Evolutionary conservation across 768 basidiomycete species (phyloP), one percentile per base, ranked within the genome.

Genomic region (Rhodocollybia butyracea): DNA sequence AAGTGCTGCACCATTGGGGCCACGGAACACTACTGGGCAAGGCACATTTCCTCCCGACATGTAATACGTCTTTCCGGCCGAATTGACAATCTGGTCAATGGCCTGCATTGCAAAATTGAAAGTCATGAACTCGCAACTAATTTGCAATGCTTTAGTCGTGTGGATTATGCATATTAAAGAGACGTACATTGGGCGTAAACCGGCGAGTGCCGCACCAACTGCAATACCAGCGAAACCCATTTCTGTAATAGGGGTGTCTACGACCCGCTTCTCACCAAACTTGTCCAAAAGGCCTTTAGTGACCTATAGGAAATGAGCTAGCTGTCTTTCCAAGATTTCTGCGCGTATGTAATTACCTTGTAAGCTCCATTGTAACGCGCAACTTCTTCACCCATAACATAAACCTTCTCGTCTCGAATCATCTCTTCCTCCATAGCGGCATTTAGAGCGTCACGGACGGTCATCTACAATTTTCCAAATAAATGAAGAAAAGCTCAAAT

Each of bases 31-130:
- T 59, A 99, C 91, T 22, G 97, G 94, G 77, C 96, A 98, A 11
- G 94, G 91, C 17, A 98, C 95, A 66, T 94, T 98, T 60, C 97
- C 97, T 56, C 97, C 97, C 36, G 97, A 98, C 97, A 99, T 99
- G 83, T 99, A 99, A 75, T 98, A 95, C 3, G 97, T 99, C 80
- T 98, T 99, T 58, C 93, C 97, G 54, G 90, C 97, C n/a, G 97
- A 98, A 82, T 99, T 99, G 73, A 99, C 94, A 60, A 99, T 99
- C 68, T 99, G 97, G 76, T 99, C 97, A 70, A 99, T 98, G 56
- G 97, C 95, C 75, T 95, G 94, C 96, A 98, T 99, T 61, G 96
- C 96, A 70, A 99, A 98, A 81, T 99, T 98, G 81, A 96, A 98
- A 15, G 96, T 98, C 96, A 98, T 98, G 79, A 98, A 99, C 79